Conservation (phyloP, 306 rosid species). For the Citrullus mucosospermus region DNA sequence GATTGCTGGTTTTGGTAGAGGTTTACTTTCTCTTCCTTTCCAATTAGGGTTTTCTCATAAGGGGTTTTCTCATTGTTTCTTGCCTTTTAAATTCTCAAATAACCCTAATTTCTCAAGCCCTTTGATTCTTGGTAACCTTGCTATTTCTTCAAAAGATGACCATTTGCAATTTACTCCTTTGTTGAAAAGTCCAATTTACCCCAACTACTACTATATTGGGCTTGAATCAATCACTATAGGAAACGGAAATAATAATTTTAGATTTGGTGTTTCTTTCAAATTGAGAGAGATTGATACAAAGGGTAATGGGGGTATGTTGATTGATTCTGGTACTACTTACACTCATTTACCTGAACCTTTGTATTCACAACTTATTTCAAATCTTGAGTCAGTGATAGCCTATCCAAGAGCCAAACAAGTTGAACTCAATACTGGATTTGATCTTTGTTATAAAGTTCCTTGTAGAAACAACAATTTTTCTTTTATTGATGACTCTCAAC, state of each 20-base stretch:
- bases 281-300: constrained; percentile 33
- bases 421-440: constrained; percentile 29
- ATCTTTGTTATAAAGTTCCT: constrained; percentile 38
- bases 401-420: constrained; percentile 32
- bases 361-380: constrained; percentile 32
- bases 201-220: constrained; percentile 37
- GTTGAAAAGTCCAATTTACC: constrained; percentile 33
- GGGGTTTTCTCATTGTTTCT: constrained; percentile 44
- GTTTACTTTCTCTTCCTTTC: constrained; percentile 34
- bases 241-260: background rate
- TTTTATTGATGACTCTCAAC: background rate
- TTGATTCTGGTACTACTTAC: constrained; percentile 50
- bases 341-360: constrained; percentile 41
- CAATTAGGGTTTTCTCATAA: constrained; percentile 33
- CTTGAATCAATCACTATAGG: constrained; percentile 28
- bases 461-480: background rate
- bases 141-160: constrained; percentile 23
- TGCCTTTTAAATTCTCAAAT: constrained; percentile 40
- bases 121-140: constrained; percentile 27
- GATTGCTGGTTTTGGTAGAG: constrained; percentile 47
- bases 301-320: constrained; percentile 42
- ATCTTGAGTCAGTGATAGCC: constrained; percentile 16
- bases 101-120: constrained; percentile 48
- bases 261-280: constrained; percentile 14
- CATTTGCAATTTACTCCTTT: constrained; percentile 33